Conservation (phyloP, 345 rosid species). For the Pistacia vera region DNA sequence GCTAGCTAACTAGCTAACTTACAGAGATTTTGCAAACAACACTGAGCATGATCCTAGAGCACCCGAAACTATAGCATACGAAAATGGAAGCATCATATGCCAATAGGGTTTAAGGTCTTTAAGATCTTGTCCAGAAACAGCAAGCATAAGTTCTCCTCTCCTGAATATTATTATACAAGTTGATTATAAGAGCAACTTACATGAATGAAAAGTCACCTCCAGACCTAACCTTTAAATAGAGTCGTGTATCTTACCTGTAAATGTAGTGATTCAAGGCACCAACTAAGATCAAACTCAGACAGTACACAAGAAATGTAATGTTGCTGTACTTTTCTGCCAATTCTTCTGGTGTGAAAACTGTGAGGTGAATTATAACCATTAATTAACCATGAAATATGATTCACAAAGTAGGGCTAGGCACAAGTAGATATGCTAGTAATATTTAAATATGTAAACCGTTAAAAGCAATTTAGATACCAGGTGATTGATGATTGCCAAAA, state of each 20-base stretch:
- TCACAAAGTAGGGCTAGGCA: not conserved
- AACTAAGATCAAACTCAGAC: slow-evolving; percentile 65
- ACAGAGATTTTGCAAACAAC: slow-evolving; percentile 98
- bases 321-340: slow-evolving; percentile 95
- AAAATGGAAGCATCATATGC: slow-evolving; percentile 90
- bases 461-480: slow-evolving; percentile 62
- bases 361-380: slow-evolving; percentile 16
- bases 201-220: slow-evolving; percentile 6
- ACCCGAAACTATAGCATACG: slow-evolving; percentile 96
- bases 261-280: slow-evolving; percentile 74
- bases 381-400: slow-evolving; percentile 2
- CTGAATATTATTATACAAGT: slow-evolving; percentile 42
- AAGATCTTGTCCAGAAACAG: slow-evolving; percentile 71
- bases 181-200: not conserved
- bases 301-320: slow-evolving; percentile 78
- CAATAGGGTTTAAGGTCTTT: slow-evolving; percentile 78
- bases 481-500: slow-evolving; percentile 98
- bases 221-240: not conserved
- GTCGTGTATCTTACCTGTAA: slow-evolving; percentile 54
- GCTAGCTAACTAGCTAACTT: slow-evolving; percentile 37
- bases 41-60: slow-evolving; percentile 98
- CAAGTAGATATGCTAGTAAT: not conserved
- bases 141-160: slow-evolving; percentile 81
- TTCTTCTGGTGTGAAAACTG: slow-evolving; percentile 96
- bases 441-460: not conserved